Conservation (phyloP, 805 yeast species). For the Candida silvatica region DNA sequence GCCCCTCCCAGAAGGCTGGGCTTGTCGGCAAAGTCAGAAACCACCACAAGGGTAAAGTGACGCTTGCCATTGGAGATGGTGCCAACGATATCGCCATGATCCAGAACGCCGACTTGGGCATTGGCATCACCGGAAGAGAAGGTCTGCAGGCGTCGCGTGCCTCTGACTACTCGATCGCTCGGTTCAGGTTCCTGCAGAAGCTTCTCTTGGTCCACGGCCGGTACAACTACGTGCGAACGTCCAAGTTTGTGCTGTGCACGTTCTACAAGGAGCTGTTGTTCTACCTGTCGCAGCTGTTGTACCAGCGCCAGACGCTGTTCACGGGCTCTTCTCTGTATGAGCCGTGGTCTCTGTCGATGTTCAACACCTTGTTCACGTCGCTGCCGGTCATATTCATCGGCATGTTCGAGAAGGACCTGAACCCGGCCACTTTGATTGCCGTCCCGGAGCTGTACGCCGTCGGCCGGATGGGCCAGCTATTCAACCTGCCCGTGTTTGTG, state of each 20-base stretch:
- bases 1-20: constrained; percentile 92
- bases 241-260: constrained; percentile 86
- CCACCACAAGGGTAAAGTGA: constrained; percentile 61
- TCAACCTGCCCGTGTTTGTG: constrained; percentile 61
- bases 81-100: constrained; percentile 99
- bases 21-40: constrained; percentile 79
- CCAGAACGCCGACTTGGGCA: constrained; percentile 95
- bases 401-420: constrained; percentile 87
- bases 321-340: constrained; percentile 93
- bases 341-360: constrained; percentile 95
- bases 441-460: constrained; percentile 82
- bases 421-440: constrained; percentile 81
- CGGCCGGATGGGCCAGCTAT: constrained; percentile 69
- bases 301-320: constrained; percentile 78
- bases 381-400: constrained; percentile 88
- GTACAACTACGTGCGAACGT: constrained; percentile 86
- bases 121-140: constrained; percentile 95
- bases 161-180: constrained; percentile 92
- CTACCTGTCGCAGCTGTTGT: constrained; percentile 80
- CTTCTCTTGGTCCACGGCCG: constrained; percentile 89
- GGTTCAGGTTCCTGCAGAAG: constrained; percentile 77
- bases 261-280: constrained; percentile 91
- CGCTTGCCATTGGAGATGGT: constrained; percentile 97
- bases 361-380: constrained; percentile 91
- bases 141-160: constrained; percentile 96